phyloP scores from a whole-genome alignment of 345 rosid species.

The Eucalyptus pumila region DNA sequence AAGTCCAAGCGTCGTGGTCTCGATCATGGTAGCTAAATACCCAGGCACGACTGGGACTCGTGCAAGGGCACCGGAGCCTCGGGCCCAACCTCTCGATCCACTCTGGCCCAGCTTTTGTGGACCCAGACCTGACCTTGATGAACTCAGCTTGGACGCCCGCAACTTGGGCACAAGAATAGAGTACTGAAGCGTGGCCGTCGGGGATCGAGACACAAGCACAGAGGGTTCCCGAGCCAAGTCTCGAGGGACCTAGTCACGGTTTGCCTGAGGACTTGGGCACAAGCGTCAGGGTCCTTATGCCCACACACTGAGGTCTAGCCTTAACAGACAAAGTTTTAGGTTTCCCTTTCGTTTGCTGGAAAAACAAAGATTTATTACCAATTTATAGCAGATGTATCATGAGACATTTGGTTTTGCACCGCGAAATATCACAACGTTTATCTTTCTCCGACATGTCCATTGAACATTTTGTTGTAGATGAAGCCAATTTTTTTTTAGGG shows the following conservation, averaged over 20 bases:
- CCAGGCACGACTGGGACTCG: rapidly evolving
- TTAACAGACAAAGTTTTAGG: neutral
- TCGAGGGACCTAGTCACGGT: neutral
- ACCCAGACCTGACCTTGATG: neutral
- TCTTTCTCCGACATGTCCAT: too few species aligned
- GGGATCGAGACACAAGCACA: neutral
- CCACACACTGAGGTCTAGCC: neutral
- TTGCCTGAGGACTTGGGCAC: neutral
- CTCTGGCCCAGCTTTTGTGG: rapidly evolving
- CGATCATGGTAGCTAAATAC: neutral
- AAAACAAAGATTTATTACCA: too few species aligned
- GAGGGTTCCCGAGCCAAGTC: rapidly evolving
- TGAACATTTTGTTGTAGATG: too few species aligned
- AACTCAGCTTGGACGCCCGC: rapidly evolving
- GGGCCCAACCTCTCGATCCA: rapidly evolving
- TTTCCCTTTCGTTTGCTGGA: rapidly evolving
- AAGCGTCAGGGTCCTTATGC: neutral
- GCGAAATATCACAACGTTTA: rapidly evolving
- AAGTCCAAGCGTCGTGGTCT: neutral
- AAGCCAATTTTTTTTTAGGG: too few species aligned
- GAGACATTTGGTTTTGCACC: too few species aligned
- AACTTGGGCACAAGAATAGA: rapidly evolving
- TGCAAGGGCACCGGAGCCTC: neutral
- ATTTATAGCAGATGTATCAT: too few species aligned
- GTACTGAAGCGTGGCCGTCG: neutral